phyloP scores from a whole-genome alignment of 192 early-diverging fungal species.

The Gaertneriomyces semiglobifer region DNA sequence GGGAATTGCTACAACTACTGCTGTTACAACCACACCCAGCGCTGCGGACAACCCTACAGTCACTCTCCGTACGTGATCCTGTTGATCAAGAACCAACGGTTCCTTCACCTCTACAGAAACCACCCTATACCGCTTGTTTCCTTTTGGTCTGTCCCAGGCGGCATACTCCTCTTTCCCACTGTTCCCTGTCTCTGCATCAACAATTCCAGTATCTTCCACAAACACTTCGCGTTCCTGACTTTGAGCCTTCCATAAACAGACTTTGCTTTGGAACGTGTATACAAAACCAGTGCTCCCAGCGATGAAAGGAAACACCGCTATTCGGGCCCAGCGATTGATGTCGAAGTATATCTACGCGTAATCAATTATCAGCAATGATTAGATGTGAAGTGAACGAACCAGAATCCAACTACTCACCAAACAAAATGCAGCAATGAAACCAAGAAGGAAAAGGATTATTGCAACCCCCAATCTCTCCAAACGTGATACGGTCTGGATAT shows the following conservation, averaged over 20 bases:
- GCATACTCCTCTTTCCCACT: neutral
- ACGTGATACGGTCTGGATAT: neutral
- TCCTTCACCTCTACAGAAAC: neutral
- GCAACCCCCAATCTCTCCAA: neutral
- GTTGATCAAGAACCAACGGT: constrained; percentile 9
- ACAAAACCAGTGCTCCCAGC: neutral
- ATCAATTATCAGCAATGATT: neutral
- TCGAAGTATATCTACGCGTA: neutral
- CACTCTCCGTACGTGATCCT: neutral
- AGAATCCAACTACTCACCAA: constrained; percentile 4
- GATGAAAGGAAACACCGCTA: neutral
- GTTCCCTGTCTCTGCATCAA: constrained; percentile 1
- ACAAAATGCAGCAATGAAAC: neutral
- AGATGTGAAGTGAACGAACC: neutral
- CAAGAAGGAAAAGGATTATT: neutral
- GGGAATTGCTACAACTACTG: constrained; percentile 3
- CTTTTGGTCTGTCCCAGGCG: neutral
- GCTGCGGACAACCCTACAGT: neutral
- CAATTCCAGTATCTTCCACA: neutral
- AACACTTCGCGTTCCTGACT: neutral
- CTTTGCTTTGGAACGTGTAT: neutral
- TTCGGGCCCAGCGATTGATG: neutral
- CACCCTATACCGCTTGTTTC: too few species aligned
- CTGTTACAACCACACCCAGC: neutral
- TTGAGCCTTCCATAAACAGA: neutral